Conservation (phyloP, 768 basidiomycete species). For the Suillus clintonianus region DNA sequence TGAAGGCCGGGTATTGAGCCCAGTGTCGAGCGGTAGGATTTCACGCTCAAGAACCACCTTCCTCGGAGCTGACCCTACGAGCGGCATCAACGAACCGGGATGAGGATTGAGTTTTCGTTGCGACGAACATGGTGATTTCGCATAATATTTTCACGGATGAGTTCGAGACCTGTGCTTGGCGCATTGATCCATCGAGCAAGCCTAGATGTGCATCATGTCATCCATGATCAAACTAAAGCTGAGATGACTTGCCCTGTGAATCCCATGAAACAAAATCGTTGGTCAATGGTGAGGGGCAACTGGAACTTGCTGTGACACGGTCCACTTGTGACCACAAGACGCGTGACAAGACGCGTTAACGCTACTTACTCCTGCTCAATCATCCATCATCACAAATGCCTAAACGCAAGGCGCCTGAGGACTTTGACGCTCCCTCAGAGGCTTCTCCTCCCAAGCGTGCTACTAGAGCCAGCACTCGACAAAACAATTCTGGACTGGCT, state of each 20-base stretch:
- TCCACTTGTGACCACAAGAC: slow-evolving; percentile 8
- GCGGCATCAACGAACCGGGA: slow-evolving; percentile 18
- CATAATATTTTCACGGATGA: slow-evolving; percentile 67
- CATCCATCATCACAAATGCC: slow-evolving; percentile 33
- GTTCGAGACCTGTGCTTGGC: slow-evolving; percentile 68
- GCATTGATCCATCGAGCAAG: slow-evolving; percentile 83
- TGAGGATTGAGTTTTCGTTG: slow-evolving; percentile 2
- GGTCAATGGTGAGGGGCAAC: slow-evolving; percentile 2
- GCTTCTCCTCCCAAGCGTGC: slow-evolving; percentile 35
- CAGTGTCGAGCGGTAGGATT: slow-evolving; percentile 76
- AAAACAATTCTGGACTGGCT: background rate
- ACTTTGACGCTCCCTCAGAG: slow-evolving; percentile 11
- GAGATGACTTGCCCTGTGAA: slow-evolving; percentile 54
- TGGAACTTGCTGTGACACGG: slow-evolving; percentile 25
- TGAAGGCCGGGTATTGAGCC: slow-evolving; percentile 53
- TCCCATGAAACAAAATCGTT: slow-evolving; percentile 45
- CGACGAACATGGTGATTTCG: slow-evolving; percentile 66
- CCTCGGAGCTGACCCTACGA: slow-evolving; percentile 59
- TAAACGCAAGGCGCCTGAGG: slow-evolving; percentile 45
- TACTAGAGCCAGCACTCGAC: slow-evolving; percentile 25
- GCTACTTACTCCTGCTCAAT: background rate
- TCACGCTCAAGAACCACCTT: slow-evolving; percentile 69
- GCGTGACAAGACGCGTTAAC: slow-evolving; percentile 21
- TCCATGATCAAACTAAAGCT: background rate
- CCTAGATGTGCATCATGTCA: slow-evolving; percentile 35